A percentile compares a stretch with the other conserved stretches of the same genome.
These are phyloP conservation scores for Myxozyma monticola DNA, from an alignment of 805 yeast genomes.

Conservation along the genomic window DNA sequence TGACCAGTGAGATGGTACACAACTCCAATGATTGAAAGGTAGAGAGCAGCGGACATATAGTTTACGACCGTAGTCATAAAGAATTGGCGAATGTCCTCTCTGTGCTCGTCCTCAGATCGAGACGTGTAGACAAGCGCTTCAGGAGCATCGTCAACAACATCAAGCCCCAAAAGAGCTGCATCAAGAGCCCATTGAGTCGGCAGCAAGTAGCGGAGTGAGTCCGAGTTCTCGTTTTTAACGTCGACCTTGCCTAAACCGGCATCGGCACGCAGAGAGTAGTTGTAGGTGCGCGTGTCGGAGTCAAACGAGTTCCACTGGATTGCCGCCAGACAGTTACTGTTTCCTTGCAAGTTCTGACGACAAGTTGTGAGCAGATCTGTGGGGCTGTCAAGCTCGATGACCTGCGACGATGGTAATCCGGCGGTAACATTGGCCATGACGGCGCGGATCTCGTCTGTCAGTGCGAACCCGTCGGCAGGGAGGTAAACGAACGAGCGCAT, in stretches of 20 bases:
- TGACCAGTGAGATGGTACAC: constrained; percentile 40
- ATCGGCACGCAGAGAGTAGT: constrained; percentile 40
- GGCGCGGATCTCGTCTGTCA: constrained; percentile 34
- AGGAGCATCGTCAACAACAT: constrained; percentile 16
- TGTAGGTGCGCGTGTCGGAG: constrained; percentile 32
- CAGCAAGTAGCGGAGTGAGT: constrained; percentile 35
- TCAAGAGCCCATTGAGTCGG: constrained; percentile 42
- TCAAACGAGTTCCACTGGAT: constrained; percentile 39
- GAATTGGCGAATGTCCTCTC: constrained; percentile 30
- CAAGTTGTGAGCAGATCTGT: constrained; percentile 35
- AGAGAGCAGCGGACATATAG: constrained; percentile 39
- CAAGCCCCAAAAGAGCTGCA: constrained; percentile 16
- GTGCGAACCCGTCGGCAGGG: constrained; percentile 4
- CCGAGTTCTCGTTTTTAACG: constrained; percentile 33
- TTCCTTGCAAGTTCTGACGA: constrained; percentile 37
- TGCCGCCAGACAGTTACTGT: constrained; percentile 38
- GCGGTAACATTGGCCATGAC: constrained; percentile 36
- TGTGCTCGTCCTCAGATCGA: constrained; percentile 27
- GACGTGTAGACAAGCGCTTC: constrained; percentile 35
- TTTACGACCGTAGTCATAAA: constrained; percentile 35
- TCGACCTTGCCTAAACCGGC: constrained; percentile 35
- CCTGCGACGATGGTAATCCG: constrained; percentile 36
- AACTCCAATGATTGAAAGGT: constrained; percentile 40
- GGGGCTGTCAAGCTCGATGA: constrained; percentile 31
- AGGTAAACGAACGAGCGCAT: constrained; percentile 35